Evolutionary conservation across 805 yeast species (phyloP).

Genomic region (Candida railenensis): DNA sequence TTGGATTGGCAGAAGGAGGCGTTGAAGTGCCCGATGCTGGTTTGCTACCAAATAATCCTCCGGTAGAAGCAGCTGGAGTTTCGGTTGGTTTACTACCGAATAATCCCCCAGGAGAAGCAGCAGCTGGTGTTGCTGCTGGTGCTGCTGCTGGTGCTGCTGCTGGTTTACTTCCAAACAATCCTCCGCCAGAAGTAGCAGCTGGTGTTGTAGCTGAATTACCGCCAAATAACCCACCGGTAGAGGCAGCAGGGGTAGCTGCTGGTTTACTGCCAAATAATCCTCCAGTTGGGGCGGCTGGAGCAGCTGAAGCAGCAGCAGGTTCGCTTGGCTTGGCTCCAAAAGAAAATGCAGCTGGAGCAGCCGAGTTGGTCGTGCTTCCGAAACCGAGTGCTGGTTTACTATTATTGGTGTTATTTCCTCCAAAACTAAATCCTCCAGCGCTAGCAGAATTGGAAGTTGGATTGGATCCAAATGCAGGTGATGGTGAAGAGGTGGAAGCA

Average conservation of each 20-base stretch:
- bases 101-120: conserved; percentile 10
- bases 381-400: conserved; percentile 10
- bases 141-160: conserved; percentile 9
- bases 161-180: conserved; percentile 23
- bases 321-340: conserved; percentile 23
- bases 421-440: conserved; percentile 11
- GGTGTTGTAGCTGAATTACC: conserved; percentile 8
- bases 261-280: conserved; percentile 15
- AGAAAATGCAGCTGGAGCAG: conserved; percentile 9
- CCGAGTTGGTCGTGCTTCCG: conserved; percentile 1
- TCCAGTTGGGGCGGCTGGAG: conserved; percentile 6
- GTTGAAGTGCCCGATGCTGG: conserved; percentile 5
- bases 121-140: conserved; percentile 1
- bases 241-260: conserved; percentile 7
- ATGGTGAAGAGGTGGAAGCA: conserved; percentile 8
- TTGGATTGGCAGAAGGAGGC: conserved; percentile 6
- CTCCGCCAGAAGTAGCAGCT: conserved; percentile 15
- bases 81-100: conserved; percentile 15
- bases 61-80: conserved; percentile 2
- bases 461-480: conserved; percentile 15
- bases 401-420: conserved; percentile 12
- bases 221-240: conserved; percentile 26
- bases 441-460: conserved; percentile 7
- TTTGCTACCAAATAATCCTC: conserved; percentile 8
- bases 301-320: conserved; percentile 11